phyloP scores from a whole-genome alignment of 2,329 filamentous ascomycete genomes.

The Intubia oerlemansii region DNA sequence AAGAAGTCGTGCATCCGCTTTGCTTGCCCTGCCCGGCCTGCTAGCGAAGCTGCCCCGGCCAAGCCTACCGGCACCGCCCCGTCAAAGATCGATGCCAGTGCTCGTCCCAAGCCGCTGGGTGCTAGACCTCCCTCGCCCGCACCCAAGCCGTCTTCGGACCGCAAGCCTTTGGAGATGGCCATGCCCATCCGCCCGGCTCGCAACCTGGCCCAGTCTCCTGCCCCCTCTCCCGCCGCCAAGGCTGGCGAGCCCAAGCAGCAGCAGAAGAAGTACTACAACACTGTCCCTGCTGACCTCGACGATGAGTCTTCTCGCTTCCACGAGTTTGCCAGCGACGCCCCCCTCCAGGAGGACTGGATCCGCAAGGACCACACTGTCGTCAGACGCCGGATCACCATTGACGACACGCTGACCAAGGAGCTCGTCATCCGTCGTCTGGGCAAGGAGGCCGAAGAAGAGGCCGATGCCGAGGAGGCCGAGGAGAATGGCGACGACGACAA shows the following conservation, averaged over 20 bases:
- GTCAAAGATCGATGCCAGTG: no score
- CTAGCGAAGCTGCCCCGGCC: conserved; percentile 19
- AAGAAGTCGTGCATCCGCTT: conserved; percentile 53
- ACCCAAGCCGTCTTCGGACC: no score
- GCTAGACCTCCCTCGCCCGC: no score
- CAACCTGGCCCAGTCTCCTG: no score
- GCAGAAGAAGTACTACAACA: conserved; percentile 30
- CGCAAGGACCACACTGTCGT: conserved; percentile 40
- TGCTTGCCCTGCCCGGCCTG: conserved; percentile 39
- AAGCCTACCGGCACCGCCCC: no score
- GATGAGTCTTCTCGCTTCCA: conserved; percentile 51
- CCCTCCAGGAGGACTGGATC: conserved; percentile 83
- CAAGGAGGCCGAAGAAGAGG: conserved; percentile 56
- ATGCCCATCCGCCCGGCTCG: no score
- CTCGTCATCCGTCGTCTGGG: conserved; percentile 69
- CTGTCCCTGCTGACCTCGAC: conserved; percentile 23
- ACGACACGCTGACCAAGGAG: conserved; percentile 79
- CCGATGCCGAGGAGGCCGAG: conserved; percentile 27
- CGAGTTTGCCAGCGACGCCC: conserved; percentile 70
- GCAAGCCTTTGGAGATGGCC: no score
- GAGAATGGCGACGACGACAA: conserved; percentile 18
- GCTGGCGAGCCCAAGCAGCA: no score
- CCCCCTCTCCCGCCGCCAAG: no score
- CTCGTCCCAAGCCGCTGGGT: no score
- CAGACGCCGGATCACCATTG: conserved; percentile 51